A percentile compares a stretch with the other conserved stretches of the same genome.
phyloP scores from a whole-genome alignment of 805 yeast species.

The Spathaspora hagerdaliae region DNA sequence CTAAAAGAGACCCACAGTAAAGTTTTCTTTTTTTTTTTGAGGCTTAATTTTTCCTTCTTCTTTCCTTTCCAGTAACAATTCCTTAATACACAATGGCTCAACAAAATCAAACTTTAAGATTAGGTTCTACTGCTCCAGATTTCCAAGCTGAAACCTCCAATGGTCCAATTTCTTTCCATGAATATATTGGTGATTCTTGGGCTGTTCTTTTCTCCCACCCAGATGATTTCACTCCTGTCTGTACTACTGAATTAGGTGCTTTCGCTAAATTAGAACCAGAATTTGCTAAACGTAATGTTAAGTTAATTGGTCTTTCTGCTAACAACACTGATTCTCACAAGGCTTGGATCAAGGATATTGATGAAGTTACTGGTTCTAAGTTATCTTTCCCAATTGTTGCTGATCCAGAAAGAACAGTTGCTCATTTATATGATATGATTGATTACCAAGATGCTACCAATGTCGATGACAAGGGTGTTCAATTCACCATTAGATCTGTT shows the following conservation, averaged over 20 bases:
- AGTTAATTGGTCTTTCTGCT: conserved; percentile 87
- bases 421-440: conserved; percentile 66
- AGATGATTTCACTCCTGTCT: conserved; percentile 94
- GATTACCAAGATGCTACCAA: conserved; percentile 67
- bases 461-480: conserved; percentile 65
- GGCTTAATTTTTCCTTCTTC: neutral
- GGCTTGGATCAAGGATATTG: conserved; percentile 88
- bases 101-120: conserved; percentile 43
- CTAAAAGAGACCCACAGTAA: neutral
- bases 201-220: conserved; percentile 89
- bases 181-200: conserved; percentile 84
- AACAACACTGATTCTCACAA: conserved; percentile 76
- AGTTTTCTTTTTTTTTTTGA: neutral
- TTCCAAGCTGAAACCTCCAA: conserved; percentile 78
- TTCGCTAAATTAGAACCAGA: conserved; percentile 87
- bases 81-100: conserved; percentile 8
- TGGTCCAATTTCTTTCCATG: conserved; percentile 84
- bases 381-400: conserved; percentile 90
- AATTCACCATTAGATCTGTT: conserved; percentile 88
- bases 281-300: conserved; percentile 78
- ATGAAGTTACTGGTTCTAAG: conserved; percentile 73
- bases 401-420: conserved; percentile 79
- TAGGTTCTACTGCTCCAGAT: conserved; percentile 84
- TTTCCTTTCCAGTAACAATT: neutral
- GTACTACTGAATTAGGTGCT: conserved; percentile 95